phyloP scores from a whole-genome alignment of 805 yeast genomes.

The Metschnikowia rubicola region DNA sequence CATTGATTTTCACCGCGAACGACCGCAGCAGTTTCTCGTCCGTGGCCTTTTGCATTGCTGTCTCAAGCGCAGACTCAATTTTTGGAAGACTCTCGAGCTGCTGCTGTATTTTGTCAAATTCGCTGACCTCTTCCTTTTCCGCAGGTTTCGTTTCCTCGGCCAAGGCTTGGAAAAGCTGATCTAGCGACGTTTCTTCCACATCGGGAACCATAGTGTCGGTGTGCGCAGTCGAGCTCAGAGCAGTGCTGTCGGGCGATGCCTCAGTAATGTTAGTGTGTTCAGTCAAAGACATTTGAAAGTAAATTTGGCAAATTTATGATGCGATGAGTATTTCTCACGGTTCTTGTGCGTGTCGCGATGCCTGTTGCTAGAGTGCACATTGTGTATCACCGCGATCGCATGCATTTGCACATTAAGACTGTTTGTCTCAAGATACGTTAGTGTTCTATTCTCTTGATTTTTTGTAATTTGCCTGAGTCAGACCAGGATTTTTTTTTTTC shows the following conservation, averaged over 20 bases:
- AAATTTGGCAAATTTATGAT: background rate
- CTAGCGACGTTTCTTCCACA: slow-evolving; percentile 23
- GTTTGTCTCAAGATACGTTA: too few species aligned
- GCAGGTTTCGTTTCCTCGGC: slow-evolving; percentile 22
- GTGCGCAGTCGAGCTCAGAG: slow-evolving; percentile 17
- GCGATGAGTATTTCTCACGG: too few species aligned
- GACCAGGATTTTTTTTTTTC: too few species aligned
- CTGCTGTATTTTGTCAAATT: slow-evolving; percentile 33
- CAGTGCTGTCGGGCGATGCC: slow-evolving; percentile 22
- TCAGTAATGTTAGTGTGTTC: slow-evolving; percentile 12
- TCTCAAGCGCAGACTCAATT: slow-evolving; percentile 32
- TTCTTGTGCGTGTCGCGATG: background rate
- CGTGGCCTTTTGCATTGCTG: slow-evolving; percentile 12
- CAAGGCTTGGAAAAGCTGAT: slow-evolving; percentile 30
- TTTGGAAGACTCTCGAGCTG: slow-evolving; percentile 39
- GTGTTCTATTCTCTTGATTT: too few species aligned
- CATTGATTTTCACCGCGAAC: slow-evolving; percentile 31
- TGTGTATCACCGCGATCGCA: too few species aligned
- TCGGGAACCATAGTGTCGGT: slow-evolving; percentile 2
- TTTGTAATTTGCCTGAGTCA: too few species aligned
- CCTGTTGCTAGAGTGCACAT: background rate
- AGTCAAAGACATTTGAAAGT: too few species aligned
- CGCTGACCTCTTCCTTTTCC: slow-evolving; percentile 7
- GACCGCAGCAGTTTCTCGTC: slow-evolving; percentile 7
- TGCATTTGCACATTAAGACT: too few species aligned